These are phyloP conservation scores for Whalleya microplaca DNA, from an alignment of 2,329 filamentous ascomycete species.

Conservation along the genomic window DNA sequence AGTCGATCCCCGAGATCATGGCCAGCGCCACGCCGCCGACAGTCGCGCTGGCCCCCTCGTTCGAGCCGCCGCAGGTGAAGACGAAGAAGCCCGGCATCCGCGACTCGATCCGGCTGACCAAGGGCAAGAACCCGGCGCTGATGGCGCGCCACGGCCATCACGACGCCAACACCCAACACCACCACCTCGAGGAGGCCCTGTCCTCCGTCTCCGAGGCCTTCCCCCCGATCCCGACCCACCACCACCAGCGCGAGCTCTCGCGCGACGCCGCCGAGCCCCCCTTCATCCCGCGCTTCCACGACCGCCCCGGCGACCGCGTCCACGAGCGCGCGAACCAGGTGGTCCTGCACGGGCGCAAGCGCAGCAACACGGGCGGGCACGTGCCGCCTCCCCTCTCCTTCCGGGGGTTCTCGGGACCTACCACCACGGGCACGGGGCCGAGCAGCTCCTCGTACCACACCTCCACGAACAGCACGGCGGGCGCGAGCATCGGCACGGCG, in stretches of 20 bases:
- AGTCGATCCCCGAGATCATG: slow-evolving; percentile 76
- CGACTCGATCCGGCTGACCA: slow-evolving; percentile 88
- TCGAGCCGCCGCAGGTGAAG: slow-evolving; percentile 53
- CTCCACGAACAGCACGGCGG: slow-evolving; percentile 60
- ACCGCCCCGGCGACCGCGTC: slow-evolving; percentile 50
- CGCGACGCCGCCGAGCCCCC: slow-evolving; percentile 72
- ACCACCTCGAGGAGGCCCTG: slow-evolving; percentile 41
- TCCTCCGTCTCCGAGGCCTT: slow-evolving; percentile 42
- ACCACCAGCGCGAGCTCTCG: slow-evolving; percentile 54
- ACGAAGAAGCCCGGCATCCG: slow-evolving; percentile 65
- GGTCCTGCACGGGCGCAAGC: slow-evolving; percentile 73
- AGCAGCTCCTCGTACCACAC: slow-evolving; percentile 48
- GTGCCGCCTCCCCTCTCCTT: slow-evolving; percentile 72
- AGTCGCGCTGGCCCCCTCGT: slow-evolving; percentile 50
- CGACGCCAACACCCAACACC: slow-evolving; percentile 39
- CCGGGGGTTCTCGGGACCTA: slow-evolving; percentile 74
- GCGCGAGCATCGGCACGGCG: slow-evolving; percentile 59
- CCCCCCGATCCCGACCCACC: slow-evolving; percentile 42
- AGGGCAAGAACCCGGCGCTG: slow-evolving; percentile 61
- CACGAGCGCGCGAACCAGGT: slow-evolving; percentile 49
- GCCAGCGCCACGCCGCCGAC: slow-evolving; percentile 47
- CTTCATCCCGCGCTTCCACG: slow-evolving; percentile 70
- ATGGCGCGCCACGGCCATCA: too few relatives aligned
- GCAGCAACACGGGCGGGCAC: slow-evolving; percentile 85
- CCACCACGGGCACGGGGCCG: too few relatives aligned